Evolutionary conservation across 805 yeast species (phyloP).

Genomic region (Cyberlindnera xishuangbannaensis): DNA sequence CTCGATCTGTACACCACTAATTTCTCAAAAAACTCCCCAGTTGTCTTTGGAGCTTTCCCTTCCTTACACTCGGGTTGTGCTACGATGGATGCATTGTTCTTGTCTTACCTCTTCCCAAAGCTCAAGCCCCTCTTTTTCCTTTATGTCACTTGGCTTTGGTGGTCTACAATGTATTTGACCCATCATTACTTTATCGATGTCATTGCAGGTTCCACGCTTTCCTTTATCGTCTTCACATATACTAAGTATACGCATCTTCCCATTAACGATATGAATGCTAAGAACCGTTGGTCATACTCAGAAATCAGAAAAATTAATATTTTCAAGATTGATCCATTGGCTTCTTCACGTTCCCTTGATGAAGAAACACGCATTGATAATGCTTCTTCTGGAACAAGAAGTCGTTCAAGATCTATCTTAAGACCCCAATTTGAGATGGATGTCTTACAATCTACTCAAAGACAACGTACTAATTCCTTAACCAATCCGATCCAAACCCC

Average conservation of each 20-base stretch:
- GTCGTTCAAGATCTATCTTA: conserved; percentile 18
- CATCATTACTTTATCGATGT: conserved; percentile 95
- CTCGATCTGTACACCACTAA: conserved; percentile 77
- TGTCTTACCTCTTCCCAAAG: conserved; percentile 76
- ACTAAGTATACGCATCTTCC: conserved; percentile 71
- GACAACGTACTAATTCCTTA: conserved; percentile 11
- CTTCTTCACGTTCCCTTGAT: conserved; percentile 22
- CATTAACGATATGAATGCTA: conserved; percentile 39
- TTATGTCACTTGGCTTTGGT: conserved; percentile 94
- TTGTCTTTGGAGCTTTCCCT: conserved; percentile 88
- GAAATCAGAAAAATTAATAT: conserved; percentile 32
- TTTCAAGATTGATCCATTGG: conserved; percentile 31
- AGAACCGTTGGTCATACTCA: conserved; percentile 67
- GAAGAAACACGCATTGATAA: conserved; percentile 20
- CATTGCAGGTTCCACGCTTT: conserved; percentile 87
- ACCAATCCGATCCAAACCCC: conserved; percentile 1
- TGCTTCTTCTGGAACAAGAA: conserved; percentile 3
- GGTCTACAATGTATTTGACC: conserved; percentile 96
- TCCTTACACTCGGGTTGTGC: conserved; percentile 93
- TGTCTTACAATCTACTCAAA: conserved; percentile 13
- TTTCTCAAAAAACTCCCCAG: conserved; percentile 75
- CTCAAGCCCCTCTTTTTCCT: conserved; percentile 57
- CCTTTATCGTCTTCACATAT: conserved; percentile 62
- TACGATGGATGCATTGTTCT: conserved; percentile 85
- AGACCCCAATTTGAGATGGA: conserved; percentile 24